phyloP scores from a whole-genome alignment of 2,329 filamentous ascomycete genomes.

The Alternaria metachromatica region DNA sequence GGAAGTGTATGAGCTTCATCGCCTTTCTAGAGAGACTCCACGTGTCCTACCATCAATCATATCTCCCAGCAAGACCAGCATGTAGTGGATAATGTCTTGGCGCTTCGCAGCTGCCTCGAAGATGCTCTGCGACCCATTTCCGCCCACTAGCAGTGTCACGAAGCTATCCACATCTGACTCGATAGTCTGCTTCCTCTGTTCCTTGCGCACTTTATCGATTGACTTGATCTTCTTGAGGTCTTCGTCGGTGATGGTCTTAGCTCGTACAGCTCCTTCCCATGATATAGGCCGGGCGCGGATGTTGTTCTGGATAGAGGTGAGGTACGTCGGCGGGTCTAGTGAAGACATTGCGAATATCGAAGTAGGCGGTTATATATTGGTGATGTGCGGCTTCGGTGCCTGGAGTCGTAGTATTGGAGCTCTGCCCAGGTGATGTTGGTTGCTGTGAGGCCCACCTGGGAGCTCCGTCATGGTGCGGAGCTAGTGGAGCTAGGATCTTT shows the following conservation, averaged over 20 bases:
- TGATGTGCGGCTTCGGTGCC: conserved; percentile 12
- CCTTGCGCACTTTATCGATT: conserved; percentile 94
- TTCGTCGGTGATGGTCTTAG: conserved; percentile 89
- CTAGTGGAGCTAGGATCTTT: conserved; percentile 19
- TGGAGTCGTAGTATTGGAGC: conserved; percentile 22
- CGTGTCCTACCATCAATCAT: conserved; percentile 74
- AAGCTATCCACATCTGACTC: conserved; percentile 83
- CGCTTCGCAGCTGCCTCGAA: conserved; percentile 82
- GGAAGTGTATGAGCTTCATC: conserved; percentile 23
- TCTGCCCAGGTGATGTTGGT: conserved; percentile 28
- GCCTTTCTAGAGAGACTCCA: background rate
- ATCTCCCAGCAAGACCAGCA: conserved; percentile 87
- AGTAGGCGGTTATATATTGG: conserved; percentile 2
- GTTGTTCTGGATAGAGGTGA: conserved; percentile 91
- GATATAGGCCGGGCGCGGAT: conserved; percentile 94
- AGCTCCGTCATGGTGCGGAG: conserved; percentile 40
- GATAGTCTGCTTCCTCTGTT: conserved; percentile 83
- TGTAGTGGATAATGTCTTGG: conserved; percentile 91
- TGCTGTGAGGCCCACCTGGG: conserved; percentile 39
- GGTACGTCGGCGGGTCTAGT: conserved; percentile 87
- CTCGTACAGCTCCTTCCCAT: conserved; percentile 95
- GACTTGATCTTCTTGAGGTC: conserved; percentile 96
- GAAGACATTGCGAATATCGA: conserved; percentile 68
- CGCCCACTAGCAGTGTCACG: conserved; percentile 78
- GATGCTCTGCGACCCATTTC: conserved; percentile 70